Evolutionary conservation across 768 basidiomycete species (phyloP).

Genomic region (Suillus discolor): DNA sequence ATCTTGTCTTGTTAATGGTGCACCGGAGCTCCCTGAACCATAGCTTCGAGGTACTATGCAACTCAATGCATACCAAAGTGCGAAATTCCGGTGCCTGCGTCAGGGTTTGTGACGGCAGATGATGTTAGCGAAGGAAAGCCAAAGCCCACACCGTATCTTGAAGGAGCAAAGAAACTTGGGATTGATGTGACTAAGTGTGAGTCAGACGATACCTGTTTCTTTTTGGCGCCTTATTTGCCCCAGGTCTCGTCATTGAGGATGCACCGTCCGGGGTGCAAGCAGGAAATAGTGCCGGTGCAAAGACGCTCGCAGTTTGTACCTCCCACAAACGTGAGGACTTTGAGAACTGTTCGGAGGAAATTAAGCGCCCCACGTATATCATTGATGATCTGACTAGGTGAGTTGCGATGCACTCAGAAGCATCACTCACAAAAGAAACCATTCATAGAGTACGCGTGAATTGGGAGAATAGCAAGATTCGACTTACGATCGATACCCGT

Average conservation of each 20-base stretch:
- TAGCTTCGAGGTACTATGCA: slow-evolving; percentile 78
- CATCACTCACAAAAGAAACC: background rate
- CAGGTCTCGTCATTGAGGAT: slow-evolving; percentile 88
- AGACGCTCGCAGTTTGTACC: slow-evolving; percentile 83
- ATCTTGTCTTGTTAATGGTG: background rate
- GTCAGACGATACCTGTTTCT: slow-evolving; percentile 18
- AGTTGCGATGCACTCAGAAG: slow-evolving; percentile 20
- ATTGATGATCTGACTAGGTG: slow-evolving; percentile 71
- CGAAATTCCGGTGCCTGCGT: slow-evolving; percentile 57
- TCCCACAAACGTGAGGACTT: slow-evolving; percentile 64
- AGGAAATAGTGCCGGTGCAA: slow-evolving; percentile 75
- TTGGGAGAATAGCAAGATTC: slow-evolving; percentile 1
- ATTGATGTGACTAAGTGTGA: slow-evolving; percentile 60
- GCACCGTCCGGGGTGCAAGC: slow-evolving; percentile 81
- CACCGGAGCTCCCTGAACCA: background rate
- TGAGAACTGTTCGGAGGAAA: slow-evolving; percentile 45
- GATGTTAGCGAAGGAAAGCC: slow-evolving; percentile 55
- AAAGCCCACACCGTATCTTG: slow-evolving; percentile 90
- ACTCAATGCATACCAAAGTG: slow-evolving; percentile 65
- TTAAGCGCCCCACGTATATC: slow-evolving; percentile 57
- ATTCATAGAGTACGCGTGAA: background rate
- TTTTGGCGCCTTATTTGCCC: background rate
- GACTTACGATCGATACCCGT: slow-evolving; percentile 1
- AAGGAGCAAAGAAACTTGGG: slow-evolving; percentile 65
- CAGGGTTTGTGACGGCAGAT: slow-evolving; percentile 72